Base-by-base conservation (phyloP, 495 filamentous ascomycete species). In the Penicillium arizonense region DNA sequence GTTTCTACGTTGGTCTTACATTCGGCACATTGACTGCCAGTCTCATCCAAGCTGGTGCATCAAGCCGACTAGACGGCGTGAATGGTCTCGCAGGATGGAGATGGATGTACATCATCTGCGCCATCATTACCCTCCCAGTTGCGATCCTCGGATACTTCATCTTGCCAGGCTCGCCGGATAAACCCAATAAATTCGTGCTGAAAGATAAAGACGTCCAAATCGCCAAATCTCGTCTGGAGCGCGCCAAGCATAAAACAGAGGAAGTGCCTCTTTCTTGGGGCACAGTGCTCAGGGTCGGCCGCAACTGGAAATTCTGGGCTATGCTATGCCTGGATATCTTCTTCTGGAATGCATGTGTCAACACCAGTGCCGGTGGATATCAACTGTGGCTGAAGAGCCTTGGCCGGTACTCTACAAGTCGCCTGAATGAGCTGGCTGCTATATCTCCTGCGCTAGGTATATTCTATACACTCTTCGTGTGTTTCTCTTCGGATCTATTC, bases 61-160 rank as follows among this genome's bases (percentile, higher is more conserved):
- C 71, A 5, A 44, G 53, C 2, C 52, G 65, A 7, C 66, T 82
- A 3, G 70, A 81, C 41, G 75, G 74, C 0, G 67, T 77, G 6
- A 59, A 75, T 32, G 77, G 79, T 0, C 57, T 80, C 0, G 70
- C 68, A 4, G 79, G 79, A 0, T 82, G 77, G 79, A 59, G 77
- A 46, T 81, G 76, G 77, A 75, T 81, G 73, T 81, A 74, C 55
- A 78, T 81, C 52, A 75, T 81, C 50, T 77, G 72, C 52, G 69
- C 71, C 2, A 47, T 80, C 3, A 77, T 79, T 52, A 82, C 77
- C 53, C 62, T 81, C 30, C 76, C 76, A 5, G 57, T 77, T 34
- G 77, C 75, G 4, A 63, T 80, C 5, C 45, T 73, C 7, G 75
- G 76, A 3, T 75, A 68, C 51, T 69, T 69, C 53, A 44, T 71